A percentile compares a stretch with the other conserved stretches of the same genome.
Conservation (phyloP, 805 yeast genomes). For the Hanseniaspora singularis region DNA sequence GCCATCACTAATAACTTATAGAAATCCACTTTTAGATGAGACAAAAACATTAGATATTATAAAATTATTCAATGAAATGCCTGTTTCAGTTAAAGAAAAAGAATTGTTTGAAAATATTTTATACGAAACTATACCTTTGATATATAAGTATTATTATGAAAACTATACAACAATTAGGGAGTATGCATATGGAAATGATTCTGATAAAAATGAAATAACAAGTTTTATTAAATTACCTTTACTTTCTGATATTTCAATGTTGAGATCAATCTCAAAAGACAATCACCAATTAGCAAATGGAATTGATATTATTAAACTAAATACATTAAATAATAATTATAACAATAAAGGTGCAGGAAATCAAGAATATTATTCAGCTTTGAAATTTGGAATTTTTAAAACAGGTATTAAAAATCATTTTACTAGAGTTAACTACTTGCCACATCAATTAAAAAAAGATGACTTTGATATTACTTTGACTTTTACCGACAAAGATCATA, state of each 20-base stretch:
- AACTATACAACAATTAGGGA: constrained; percentile 1
- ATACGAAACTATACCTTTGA: constrained; percentile 5
- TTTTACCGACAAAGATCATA: not conserved
- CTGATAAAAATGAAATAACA: not conserved
- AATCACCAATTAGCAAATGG: not conserved
- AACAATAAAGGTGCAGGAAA: not conserved
- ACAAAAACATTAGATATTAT: not conserved
- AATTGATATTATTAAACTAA: not conserved
- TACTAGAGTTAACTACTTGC: not conserved
- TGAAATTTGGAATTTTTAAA: not conserved
- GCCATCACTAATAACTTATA: not conserved
- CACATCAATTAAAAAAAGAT: not conserved
- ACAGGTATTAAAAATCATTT: not conserved
- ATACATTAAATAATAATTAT: not conserved
- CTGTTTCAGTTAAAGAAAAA: not conserved
- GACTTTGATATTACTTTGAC: not conserved
- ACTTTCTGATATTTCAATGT: not conserved
- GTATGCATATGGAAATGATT: not conserved
- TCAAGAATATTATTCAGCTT: not conserved
- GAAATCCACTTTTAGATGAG: not conserved
- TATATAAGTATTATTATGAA: constrained; percentile 7
- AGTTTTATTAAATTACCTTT: not conserved
- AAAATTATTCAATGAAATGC: not conserved
- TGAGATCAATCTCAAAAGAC: not conserved
- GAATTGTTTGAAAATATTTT: not conserved